Base-by-base conservation (phyloP, 106 monocot genomes). In the Narthecium ossifragum region DNA sequence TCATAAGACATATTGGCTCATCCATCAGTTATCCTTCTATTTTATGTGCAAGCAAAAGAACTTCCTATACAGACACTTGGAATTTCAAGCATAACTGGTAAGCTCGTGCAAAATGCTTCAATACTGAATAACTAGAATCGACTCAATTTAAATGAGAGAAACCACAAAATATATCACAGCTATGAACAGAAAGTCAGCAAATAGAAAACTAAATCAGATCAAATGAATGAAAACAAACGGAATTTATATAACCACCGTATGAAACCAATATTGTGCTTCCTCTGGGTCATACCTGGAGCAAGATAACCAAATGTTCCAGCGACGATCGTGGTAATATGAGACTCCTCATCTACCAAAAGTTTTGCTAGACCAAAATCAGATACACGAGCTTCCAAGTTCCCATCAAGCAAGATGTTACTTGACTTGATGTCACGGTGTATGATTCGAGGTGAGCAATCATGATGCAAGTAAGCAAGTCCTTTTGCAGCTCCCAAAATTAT, bases 391-490 rank as follows among this genome's bases (percentile, higher is more conserved):
- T 90, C 94, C 55, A 90, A 65, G 54, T 90, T 96, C 21, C 77
- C 86, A 76, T 90, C 94, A n/a, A 96, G 86, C 68, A 96, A 71
- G 51, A 96, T 86, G 72, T 96, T 96, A 46, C 94, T 96, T 18
- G 94, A 90, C 70, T 96, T 96, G 55, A 96, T 90, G 69, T 96
- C 94, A 53, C 94, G 90, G 51, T 96, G 94, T 73, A 96, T 96
- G 30, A 96, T 90, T 55, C 94, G 73, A 39, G 94, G 94, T 34
- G 90, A 86, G 51, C 94, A 96, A 75, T 96, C 94, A 73, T 96
- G 94, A 78, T 96, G 94, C 62, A 96, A 79, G 47, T 96, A 96
- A 34, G 90, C 83, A 46, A 96, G 68, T 10, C 94, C 94, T 64
- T 96, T 96, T 66, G 86, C 90, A 73, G 94, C 90, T 50, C 94